Conservation (phyloP, 257 asterid genomes). For the Plectranthus barbatus region DNA sequence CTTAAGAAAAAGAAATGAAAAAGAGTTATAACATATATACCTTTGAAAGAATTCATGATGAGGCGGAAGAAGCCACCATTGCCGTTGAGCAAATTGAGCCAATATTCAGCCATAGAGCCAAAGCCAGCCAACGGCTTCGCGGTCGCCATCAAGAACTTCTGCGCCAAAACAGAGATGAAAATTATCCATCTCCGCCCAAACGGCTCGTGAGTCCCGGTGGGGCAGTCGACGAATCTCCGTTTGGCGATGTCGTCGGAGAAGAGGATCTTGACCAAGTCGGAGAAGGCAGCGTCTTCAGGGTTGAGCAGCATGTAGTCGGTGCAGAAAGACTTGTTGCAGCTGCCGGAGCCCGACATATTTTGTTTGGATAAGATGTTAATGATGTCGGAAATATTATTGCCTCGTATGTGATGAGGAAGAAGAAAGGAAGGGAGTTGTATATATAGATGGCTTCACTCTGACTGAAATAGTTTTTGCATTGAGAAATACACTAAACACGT, state of each 20-base stretch:
- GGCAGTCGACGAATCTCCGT: conserved; percentile 33
- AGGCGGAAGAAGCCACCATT: conserved; percentile 32
- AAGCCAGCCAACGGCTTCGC: conserved; percentile 27
- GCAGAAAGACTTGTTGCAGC: conserved; percentile 32
- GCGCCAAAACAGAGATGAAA: conserved; percentile 24
- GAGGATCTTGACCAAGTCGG: conserved; percentile 19
- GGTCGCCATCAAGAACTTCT: conserved; percentile 20
- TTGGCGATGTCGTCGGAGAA: conserved; percentile 22
- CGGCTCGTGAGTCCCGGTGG: conserved; percentile 21
- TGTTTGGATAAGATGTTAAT: neutral
- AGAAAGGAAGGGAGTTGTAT: too few species aligned
- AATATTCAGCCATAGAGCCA: conserved; percentile 45
- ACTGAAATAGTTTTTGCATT: too few species aligned
- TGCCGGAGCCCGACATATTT: conserved; percentile 6
- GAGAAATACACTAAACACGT: too few species aligned
- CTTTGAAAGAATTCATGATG: conserved; percentile 17
- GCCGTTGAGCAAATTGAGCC: conserved; percentile 41
- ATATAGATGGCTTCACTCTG: too few species aligned
- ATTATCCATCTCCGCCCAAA: conserved; percentile 36
- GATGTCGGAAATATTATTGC: too few species aligned
- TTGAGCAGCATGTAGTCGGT: conserved; percentile 34
- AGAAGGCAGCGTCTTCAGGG: conserved; percentile 23
- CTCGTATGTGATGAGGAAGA: too few species aligned
- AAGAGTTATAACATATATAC: neutral
- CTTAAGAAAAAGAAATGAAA: neutral